Conservation (phyloP, 345 rosid genomes). For the Geranium brycei region DNA sequence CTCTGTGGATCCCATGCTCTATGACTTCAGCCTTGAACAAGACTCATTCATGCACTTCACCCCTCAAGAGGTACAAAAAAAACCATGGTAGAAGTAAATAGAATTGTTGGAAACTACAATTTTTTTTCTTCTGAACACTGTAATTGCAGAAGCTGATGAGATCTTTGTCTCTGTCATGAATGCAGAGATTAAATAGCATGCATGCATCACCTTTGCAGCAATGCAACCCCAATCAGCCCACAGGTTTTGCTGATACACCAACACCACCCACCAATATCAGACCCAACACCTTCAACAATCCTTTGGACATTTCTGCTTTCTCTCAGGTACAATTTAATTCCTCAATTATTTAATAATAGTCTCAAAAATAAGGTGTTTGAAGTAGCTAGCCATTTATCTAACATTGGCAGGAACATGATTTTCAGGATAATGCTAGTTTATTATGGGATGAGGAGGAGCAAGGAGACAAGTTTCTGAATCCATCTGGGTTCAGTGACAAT, state of each 20-base stretch:
- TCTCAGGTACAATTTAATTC: constrained; percentile 4
- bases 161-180: constrained; percentile 24
- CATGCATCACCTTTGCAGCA: constrained; percentile 23
- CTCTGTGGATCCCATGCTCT: constrained; percentile 44
- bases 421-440: constrained; percentile 28
- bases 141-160: constrained; percentile 12
- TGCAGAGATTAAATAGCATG: neutral
- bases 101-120: no score
- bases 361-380: no score
- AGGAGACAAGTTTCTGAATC: constrained; percentile 30
- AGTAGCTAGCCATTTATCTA: no score
- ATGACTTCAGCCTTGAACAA: constrained; percentile 42
- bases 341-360: no score
- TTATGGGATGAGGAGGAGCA: constrained; percentile 44
- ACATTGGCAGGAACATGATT: constrained; percentile 10
- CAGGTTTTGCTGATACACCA: constrained; percentile 26
- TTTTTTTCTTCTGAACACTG: no score
- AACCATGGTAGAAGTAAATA: no score
- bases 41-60: constrained; percentile 26
- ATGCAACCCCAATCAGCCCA: constrained; percentile 19
- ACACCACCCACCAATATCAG: constrained; percentile 12
- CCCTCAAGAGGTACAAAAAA: constrained; percentile 31
- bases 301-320: constrained; percentile 15
- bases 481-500: constrained; percentile 37
- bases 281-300: constrained; percentile 10